These are phyloP conservation scores for Cubamyces sp. DNA, from an alignment of 768 basidiomycete species.

Conservation along the genomic window DNA sequence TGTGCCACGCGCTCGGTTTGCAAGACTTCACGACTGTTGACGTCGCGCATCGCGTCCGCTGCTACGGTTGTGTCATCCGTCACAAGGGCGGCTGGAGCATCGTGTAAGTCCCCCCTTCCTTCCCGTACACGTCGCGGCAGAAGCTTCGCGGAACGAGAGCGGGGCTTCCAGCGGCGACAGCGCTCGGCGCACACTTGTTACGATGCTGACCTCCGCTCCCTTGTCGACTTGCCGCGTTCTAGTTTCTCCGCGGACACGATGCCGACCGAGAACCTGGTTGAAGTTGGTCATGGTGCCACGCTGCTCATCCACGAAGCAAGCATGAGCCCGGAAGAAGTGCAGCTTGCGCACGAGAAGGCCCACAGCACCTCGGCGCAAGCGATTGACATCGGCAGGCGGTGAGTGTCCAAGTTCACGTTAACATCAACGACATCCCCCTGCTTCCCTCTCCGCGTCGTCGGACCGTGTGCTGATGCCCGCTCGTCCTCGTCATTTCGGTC, in stretches of 20 bases:
- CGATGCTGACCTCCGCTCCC: constrained; percentile 22
- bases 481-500: not conserved
- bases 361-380: constrained; percentile 94
- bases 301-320: constrained; percentile 95
- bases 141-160: constrained; percentile 3
- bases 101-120: constrained; percentile 51
- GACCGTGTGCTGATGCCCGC: too few relatives aligned
- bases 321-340: constrained; percentile 82
- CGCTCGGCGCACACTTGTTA: not conserved
- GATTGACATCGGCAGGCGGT: constrained; percentile 75
- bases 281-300: constrained; percentile 68
- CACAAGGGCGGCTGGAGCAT: constrained; percentile 79
- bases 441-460: too few relatives aligned
- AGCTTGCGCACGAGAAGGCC: constrained; percentile 72
- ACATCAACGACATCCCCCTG: too few relatives aligned
- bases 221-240: not conserved
- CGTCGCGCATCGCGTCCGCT: constrained; percentile 72
- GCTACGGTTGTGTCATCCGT: constrained; percentile 71
- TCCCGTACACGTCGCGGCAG: not conserved
- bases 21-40: constrained; percentile 66
- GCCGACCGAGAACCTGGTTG: constrained; percentile 69
- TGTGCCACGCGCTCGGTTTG: constrained; percentile 61
- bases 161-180: not conserved
- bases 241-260: constrained; percentile 94
- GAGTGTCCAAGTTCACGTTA: constrained; percentile 27